Evolutionary conservation across 2,329 filamentous ascomycete species (phyloP).

Genomic region (Penicillium expansum): DNA sequence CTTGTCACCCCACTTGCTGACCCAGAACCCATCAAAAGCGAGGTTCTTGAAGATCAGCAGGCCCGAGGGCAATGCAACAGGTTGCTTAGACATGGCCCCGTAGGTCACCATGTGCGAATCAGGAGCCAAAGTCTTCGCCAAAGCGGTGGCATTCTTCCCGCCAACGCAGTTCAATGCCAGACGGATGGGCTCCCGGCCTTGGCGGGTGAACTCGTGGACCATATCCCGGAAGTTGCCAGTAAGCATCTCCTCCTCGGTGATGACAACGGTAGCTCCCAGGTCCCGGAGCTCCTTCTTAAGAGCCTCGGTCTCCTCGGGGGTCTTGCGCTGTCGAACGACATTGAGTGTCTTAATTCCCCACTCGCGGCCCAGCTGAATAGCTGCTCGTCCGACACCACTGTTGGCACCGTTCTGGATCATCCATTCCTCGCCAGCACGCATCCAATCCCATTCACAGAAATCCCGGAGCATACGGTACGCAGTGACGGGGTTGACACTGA

Average conservation of each 20-base stretch:
- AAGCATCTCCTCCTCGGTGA: constrained; percentile 59
- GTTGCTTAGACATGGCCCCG: constrained; percentile 90
- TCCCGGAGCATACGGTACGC: constrained; percentile 90
- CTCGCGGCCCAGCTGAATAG: constrained; percentile 78
- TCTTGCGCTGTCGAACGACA: constrained; percentile 71
- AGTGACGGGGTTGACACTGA: constrained; percentile 88
- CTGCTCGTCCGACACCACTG: constrained; percentile 83
- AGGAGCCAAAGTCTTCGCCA: constrained; percentile 70
- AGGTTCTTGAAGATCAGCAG: constrained; percentile 93
- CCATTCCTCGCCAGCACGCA: constrained; percentile 71
- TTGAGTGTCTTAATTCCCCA: constrained; percentile 94
- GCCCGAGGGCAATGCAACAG: constrained; percentile 74
- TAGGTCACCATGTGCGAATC: constrained; percentile 84
- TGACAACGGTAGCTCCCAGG: constrained; percentile 62
- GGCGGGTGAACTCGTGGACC: constrained; percentile 66
- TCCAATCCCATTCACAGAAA: constrained; percentile 59
- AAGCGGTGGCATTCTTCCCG: constrained; percentile 73
- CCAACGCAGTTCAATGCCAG: constrained; percentile 93
- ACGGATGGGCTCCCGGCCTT: constrained; percentile 67
- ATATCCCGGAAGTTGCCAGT: constrained; percentile 47
- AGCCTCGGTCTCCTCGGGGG: constrained; percentile 61
- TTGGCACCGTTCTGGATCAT: constrained; percentile 98
- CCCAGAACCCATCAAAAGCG: constrained; percentile 89
- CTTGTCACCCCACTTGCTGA: constrained; percentile 80
- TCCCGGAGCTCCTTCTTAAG: constrained; percentile 60